These are phyloP conservation scores for Microsporum canis DNA, from an alignment of 2,329 filamentous ascomycete species.

Conservation along the genomic window DNA sequence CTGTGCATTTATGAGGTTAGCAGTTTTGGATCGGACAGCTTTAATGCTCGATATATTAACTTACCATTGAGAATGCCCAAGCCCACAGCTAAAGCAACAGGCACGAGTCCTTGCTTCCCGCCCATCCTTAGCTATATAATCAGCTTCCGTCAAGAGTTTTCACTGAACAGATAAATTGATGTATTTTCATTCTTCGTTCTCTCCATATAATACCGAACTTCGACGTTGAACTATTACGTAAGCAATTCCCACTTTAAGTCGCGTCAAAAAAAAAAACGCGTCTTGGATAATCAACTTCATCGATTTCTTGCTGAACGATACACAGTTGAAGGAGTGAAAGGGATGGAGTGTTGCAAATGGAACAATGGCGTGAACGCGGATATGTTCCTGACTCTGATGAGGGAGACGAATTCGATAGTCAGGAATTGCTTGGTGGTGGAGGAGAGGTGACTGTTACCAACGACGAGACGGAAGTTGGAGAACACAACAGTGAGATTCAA, in stretches of 20 bases:
- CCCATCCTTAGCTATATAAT: conserved; percentile 20
- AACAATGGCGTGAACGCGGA: conserved; percentile 41
- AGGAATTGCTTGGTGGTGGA: conserved; percentile 11
- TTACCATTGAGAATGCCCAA: conserved; percentile 33
- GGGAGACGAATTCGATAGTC: conserved; percentile 32
- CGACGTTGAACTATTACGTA: conserved; percentile 4
- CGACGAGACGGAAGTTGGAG: neutral
- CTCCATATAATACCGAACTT: neutral
- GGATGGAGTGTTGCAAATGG: conserved; percentile 22
- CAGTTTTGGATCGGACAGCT: neutral
- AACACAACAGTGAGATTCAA: neutral
- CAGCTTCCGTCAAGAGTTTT: neutral
- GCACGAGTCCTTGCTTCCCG: conserved; percentile 26
- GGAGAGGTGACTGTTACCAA: neutral
- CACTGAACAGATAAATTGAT: neutral
- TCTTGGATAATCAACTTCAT: conserved; percentile 9
- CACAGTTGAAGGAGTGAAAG: neutral
- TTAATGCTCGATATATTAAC: neutral
- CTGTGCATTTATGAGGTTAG: conserved; percentile 16
- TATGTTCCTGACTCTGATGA: conserved; percentile 44
- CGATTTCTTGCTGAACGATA: neutral
- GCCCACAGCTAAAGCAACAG: conserved; percentile 28
- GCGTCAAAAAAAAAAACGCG: conserved; percentile 21
- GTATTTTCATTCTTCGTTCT: neutral
- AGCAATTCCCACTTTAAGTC: conserved; percentile 12